Base-by-base conservation (phyloP, 805 yeast genomes). In the Yamadazyma scolyti region DNA sequence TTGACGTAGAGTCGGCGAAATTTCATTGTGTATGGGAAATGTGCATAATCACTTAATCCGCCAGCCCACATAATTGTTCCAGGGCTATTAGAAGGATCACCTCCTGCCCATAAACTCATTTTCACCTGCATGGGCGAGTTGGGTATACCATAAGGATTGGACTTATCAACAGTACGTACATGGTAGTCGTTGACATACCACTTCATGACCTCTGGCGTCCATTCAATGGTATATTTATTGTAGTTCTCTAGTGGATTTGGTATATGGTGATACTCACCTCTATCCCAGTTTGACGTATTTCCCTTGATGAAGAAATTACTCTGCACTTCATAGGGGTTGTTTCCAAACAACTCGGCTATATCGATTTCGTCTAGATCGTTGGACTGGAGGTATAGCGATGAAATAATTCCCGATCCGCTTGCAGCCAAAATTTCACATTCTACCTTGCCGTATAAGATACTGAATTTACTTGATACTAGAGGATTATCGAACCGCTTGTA, bases 31-130 rank as follows among this genome's bases (percentile, higher is more conserved):
- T 52, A 60, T 2, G 71, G 71, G 15, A 49, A 37, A 12, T 50
- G 37, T 3, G 18, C 18, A 37, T 54, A 65, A 33, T 56, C 50
- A 8, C 68, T 54, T 11, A 27, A 16, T 1, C 68, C 71, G 0
- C 70, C 70, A 2, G 68, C 60, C 71, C 70, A 65, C 23, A 39
- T 32, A 11, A 63, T 52, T 3, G 71, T 65, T 5, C 70, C 71
- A 13, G 38, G 40, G 7, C 34, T 43, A 27, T 61, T 63, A 6
- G 28, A 30, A 8, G 42, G 44, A 30, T 63, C 70, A 0, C 71
- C 69, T 3, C 71, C 71, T 1, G 60, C 65, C 71, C 71, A 65
- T 15, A 63, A 37, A 37, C 68, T 58, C 15, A 62, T 35, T 31
- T 51, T 52, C 15, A 65, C 43, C 5, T 40, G 28, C 66, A 60